A percentile compares a stretch with the other conserved stretches of the same genome.
These are phyloP conservation scores for Sporothrix globosa DNA, from an alignment of 2,329 filamentous ascomycete genomes.

Conservation along the genomic window DNA sequence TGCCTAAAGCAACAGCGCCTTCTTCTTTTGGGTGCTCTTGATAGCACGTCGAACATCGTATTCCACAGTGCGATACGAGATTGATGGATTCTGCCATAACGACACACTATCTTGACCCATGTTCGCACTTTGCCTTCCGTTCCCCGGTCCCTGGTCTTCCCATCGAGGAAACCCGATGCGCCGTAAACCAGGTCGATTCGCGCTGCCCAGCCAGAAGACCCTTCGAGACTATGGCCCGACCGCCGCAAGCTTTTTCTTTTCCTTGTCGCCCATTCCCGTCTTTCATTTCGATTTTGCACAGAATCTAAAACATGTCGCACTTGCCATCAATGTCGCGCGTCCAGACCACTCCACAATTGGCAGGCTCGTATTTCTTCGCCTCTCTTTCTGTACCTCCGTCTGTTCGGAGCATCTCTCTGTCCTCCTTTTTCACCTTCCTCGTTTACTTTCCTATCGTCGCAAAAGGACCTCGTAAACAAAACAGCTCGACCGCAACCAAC, in stretches of 20 bases:
- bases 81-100: neutral
- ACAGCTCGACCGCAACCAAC: neutral
- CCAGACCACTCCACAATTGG: slow-evolving; percentile 5
- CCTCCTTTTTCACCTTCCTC: too few species aligned
- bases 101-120: neutral
- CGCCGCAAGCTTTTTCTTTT: neutral
- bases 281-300: neutral
- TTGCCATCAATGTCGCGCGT: neutral
- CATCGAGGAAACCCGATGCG: slow-evolving; percentile 5
- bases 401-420: too few species aligned
- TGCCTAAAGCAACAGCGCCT: neutral
- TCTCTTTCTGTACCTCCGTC: neutral
- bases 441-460: too few species aligned
- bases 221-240: too few species aligned
- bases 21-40: slow-evolving; percentile 12
- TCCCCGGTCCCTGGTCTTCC: neutral
- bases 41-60: neutral
- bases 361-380: neutral
- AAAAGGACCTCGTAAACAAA: too few species aligned
- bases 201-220: neutral
- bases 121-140: neutral
- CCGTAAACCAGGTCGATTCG: slow-evolving; percentile 14
- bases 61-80: slow-evolving; percentile 13
- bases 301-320: slow-evolving; percentile 8
- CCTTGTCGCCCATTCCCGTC: neutral